Percentiles rank a stretch among this genome's conserved stretches.
These are phyloP conservation scores for Auxenochlorella pyrenoidosa DNA, from an alignment of 139 green algal species.

Conservation along the genomic window DNA sequence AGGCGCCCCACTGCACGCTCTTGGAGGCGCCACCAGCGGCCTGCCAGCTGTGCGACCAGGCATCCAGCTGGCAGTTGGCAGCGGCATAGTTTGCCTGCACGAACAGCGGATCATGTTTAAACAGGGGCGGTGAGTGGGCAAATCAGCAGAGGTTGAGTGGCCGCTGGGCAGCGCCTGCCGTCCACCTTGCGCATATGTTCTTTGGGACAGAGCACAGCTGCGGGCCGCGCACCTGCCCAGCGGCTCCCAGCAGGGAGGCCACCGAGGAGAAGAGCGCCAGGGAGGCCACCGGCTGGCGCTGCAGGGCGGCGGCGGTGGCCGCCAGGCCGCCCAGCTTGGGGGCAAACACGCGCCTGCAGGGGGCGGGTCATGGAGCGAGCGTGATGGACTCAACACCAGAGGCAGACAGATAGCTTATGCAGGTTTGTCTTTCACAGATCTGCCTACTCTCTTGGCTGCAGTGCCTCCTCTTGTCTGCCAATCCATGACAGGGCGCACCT, in stretches of 20 bases:
- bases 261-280: slow-evolving; percentile 82
- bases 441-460: too few species aligned
- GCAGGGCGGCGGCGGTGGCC: slow-evolving; percentile 16
- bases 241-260: slow-evolving; percentile 78
- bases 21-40: slow-evolving; percentile 52
- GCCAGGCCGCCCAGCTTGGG: slow-evolving; percentile 61
- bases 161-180: too few species aligned
- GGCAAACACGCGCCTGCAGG: slow-evolving; percentile 51
- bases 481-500: not conserved
- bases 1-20: slow-evolving; percentile 85
- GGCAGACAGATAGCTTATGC: too few species aligned
- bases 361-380: too few species aligned
- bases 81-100: slow-evolving; percentile 67
- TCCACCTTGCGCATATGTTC: not conserved
- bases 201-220: too few species aligned
- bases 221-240: slow-evolving; percentile 80
- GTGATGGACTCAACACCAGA: too few species aligned
- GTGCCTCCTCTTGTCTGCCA: too few species aligned
- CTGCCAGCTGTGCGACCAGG: slow-evolving; percentile 19
- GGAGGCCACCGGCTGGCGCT: slow-evolving; percentile 18
- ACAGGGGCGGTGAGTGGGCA: too few species aligned
- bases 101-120: not conserved
- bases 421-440: too few species aligned
- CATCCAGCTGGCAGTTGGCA: slow-evolving; percentile 77
- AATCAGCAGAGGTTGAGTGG: too few species aligned